A percentile compares a stretch with the other conserved stretches of the same genome.
Evolutionary conservation across 2,329 filamentous ascomycete genomes (phyloP).

Genomic region (Chalaropsis ovoidea): DNA sequence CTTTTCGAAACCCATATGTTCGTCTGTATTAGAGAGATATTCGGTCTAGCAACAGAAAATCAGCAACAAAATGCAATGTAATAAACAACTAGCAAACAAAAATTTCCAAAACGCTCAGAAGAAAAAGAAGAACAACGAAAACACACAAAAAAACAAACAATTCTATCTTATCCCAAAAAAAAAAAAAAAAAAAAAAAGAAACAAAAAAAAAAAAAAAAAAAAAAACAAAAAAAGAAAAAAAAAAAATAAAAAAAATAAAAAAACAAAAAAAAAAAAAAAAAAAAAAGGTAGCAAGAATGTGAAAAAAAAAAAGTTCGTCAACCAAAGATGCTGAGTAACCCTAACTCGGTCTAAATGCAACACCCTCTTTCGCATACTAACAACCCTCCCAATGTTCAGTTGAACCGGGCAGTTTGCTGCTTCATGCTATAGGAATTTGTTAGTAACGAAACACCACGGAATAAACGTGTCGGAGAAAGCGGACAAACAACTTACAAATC

Average conservation of each 20-base stretch:
- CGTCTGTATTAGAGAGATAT: neutral
- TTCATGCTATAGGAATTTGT: slow-evolving; percentile 45
- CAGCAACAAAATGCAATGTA: neutral
- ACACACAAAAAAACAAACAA: slow-evolving; percentile 2
- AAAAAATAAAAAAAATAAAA: neutral
- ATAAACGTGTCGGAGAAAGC: no score
- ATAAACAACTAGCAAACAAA: neutral
- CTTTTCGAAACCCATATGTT: neutral
- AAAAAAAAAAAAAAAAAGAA: neutral
- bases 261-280: neutral
- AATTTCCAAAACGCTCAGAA: slow-evolving; percentile 14
- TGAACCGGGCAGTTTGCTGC: slow-evolving; percentile 20
- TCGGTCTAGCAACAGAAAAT: slow-evolving; percentile 1
- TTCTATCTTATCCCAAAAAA: slow-evolving; percentile 15
- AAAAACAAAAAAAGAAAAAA: slow-evolving; percentile 10
- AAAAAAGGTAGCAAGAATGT: slow-evolving; percentile 2
- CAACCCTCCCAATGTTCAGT: neutral
- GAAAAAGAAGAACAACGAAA: neutral
- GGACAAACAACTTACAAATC: slow-evolving; percentile 63
- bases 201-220: slow-evolving; percentile 3
- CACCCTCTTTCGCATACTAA: neutral
- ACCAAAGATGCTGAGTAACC: neutral
- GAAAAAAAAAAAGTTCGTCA: slow-evolving; percentile 1
- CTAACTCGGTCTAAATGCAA: neutral
- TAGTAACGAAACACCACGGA: neutral